Base-by-base conservation (phyloP, 202 grass and related monocot species). In the Zizania palustris region DNA sequence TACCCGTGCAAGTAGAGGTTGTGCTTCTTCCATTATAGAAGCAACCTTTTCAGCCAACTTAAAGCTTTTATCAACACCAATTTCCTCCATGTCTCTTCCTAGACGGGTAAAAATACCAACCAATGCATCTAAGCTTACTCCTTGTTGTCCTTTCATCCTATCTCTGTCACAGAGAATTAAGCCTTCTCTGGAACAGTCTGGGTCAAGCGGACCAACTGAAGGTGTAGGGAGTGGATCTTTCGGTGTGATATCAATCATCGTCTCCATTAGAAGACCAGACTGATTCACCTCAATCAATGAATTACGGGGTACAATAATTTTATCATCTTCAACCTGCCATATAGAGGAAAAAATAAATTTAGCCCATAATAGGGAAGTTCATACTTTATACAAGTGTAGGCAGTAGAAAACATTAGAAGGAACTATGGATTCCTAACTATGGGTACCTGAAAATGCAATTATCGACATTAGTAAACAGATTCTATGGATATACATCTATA, bases 231-330 rank as follows among this genome's bases (percentile, higher is more conserved):
- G 83, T 13, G 88, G 83, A 69, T 90, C 48, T 28, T 28, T 28
- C 2, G 28, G 28, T 28, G 28, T 28, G 28, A 28, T 28, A 28
- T 28, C 28, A 28, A 90, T 86, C 10, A 86, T 54, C 0, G 83
- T 90, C 46, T 86, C 88, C 83, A 90, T 86, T 74, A 86, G 88
- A 38, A 86, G 88, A 42, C 88, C 88, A 15, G 88, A 90, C 49
- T 28, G 28, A 28, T 28, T 90, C 36, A 90, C 83, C 53, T 86
- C 87, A 51, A 90, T 74, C 45, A 80, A 36, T 5, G 87, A 90
- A 75, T 80, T 86, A 75, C 48, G 73, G 43, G 87, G 87, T 46
- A 90, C 44, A 56, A 90, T 83, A 53, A 86, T 86, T 70, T 86
- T 90, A 41, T 86, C 87, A 74, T 90, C 88, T n/a, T 90, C 88